A percentile compares a stretch with the other conserved stretches of the same genome.
phyloP scores from a whole-genome alignment of 441 rosid species.

The Syzygium syzygioides region DNA sequence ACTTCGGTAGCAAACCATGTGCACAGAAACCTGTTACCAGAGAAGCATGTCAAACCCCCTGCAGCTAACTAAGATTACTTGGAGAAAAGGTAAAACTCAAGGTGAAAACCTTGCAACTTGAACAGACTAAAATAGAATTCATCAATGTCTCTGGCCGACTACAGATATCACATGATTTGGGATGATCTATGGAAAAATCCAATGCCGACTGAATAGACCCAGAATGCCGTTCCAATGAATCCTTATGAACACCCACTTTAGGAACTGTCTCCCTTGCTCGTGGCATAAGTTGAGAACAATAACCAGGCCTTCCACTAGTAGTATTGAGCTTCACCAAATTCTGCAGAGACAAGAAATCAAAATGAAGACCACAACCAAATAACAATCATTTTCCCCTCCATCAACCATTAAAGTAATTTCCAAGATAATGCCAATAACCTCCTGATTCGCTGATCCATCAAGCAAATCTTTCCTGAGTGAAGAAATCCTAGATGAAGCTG shows the following conservation, averaged over 20 bases:
- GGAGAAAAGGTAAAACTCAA: neutral
- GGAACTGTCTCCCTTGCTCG: neutral
- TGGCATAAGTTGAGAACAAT: no score
- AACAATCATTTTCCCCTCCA: neutral
- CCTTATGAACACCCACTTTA: no score
- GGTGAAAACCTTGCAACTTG: constrained; percentile 80
- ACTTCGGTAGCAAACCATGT: constrained; percentile 90
- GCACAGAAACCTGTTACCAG: constrained; percentile 80
- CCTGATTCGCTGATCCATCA: no score
- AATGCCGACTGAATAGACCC: no score
- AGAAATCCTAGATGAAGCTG: constrained; percentile 22
- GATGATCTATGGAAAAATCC: constrained; percentile 45
- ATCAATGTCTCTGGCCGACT: constrained; percentile 77
- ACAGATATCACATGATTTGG: constrained; percentile 91
- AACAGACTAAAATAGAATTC: constrained; percentile 85
- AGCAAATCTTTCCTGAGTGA: no score
- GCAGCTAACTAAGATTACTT: neutral
- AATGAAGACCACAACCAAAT: neutral
- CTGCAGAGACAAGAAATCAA: no score
- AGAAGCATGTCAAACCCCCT: constrained; percentile 20
- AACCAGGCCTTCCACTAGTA: no score
- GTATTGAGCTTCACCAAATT: no score
- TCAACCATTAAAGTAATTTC: no score
- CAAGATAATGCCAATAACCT: no score
- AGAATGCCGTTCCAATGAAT: no score